Evolutionary conservation across 2,329 filamentous ascomycete species (phyloP).

Genomic region (Massarina eburnea): DNA sequence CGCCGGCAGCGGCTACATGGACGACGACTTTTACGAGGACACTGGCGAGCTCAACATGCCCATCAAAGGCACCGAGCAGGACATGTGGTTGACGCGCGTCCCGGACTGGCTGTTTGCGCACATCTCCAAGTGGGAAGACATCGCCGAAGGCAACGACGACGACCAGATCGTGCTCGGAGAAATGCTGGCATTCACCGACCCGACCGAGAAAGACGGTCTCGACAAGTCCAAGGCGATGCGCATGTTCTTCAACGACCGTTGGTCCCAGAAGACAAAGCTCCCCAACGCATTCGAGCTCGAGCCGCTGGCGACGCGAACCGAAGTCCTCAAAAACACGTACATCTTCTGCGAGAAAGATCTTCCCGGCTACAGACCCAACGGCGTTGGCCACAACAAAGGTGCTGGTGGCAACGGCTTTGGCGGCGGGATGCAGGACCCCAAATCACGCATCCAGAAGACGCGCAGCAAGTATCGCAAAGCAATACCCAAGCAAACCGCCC

Average conservation of each 20-base stretch:
- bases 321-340: conserved; percentile 77
- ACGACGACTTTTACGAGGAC: conserved; percentile 48
- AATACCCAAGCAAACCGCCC: conserved; percentile 51
- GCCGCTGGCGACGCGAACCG: conserved; percentile 54
- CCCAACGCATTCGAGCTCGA: conserved; percentile 87
- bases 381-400: conserved; percentile 28
- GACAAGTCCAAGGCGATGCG: conserved; percentile 56
- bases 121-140: conserved; percentile 39
- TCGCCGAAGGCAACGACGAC: conserved; percentile 39
- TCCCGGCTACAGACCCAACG: conserved; percentile 64
- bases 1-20: conserved; percentile 35
- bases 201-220: conserved; percentile 26
- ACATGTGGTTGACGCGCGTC: conserved; percentile 43
- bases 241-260: conserved; percentile 65
- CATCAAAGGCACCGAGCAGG: conserved; percentile 22
- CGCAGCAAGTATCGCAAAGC: conserved; percentile 39
- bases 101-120: conserved; percentile 43
- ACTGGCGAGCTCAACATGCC: conserved; percentile 46
- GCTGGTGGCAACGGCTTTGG: conserved; percentile 18
- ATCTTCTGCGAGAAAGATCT: conserved; percentile 94
- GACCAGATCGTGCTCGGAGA: conserved; percentile 44
- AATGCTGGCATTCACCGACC: conserved; percentile 27
- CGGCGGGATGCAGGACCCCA: conserved; percentile 30
- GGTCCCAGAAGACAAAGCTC: conserved; percentile 70
- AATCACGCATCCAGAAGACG: conserved; percentile 34